A percentile compares a stretch with the other conserved stretches of the same genome.
Evolutionary conservation across 148 eudicot genomes (phyloP).

Genomic region (Spergularia bocconei): DNA sequence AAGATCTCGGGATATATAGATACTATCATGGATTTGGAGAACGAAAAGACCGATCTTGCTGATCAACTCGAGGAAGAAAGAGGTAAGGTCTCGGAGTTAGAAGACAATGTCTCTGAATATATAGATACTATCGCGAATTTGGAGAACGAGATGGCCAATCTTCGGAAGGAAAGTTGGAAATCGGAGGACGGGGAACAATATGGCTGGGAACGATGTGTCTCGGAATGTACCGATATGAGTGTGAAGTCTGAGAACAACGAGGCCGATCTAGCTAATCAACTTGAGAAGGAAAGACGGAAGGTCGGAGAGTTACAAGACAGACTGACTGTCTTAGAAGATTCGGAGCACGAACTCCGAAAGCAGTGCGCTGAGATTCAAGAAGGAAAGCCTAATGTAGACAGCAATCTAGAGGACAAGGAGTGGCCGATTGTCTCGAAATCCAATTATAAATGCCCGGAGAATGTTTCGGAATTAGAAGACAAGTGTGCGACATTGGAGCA

Average conservation of each 20-base stretch:
- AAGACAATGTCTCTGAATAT: background rate
- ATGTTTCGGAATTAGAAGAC: background rate
- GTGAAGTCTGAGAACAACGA: too few relatives aligned
- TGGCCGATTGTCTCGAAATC: too few relatives aligned
- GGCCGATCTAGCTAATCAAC: background rate
- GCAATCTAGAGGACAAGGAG: too few relatives aligned
- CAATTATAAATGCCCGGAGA: too few relatives aligned
- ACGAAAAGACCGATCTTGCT: background rate
- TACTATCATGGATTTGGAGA: background rate
- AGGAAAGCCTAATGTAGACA: too few relatives aligned
- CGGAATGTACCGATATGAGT: too few relatives aligned
- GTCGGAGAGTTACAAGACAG: background rate
- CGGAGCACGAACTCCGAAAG: too few relatives aligned
- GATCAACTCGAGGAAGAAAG: background rate
- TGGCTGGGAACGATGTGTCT: too few relatives aligned
- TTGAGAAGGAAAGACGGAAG: background rate
- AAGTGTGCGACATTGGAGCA: background rate
- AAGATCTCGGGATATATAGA: background rate
- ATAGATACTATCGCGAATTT: background rate
- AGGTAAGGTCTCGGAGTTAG: background rate
- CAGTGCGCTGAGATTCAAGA: too few relatives aligned
- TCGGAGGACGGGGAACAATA: too few relatives aligned
- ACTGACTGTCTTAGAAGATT: too few relatives aligned
- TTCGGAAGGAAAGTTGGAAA: background rate
- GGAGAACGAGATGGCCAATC: background rate